A percentile compares a stretch with the other conserved stretches of the same genome.
Evolutionary conservation across 768 basidiomycete genomes (phyloP).

Genomic region (Tricholoma sp.): DNA sequence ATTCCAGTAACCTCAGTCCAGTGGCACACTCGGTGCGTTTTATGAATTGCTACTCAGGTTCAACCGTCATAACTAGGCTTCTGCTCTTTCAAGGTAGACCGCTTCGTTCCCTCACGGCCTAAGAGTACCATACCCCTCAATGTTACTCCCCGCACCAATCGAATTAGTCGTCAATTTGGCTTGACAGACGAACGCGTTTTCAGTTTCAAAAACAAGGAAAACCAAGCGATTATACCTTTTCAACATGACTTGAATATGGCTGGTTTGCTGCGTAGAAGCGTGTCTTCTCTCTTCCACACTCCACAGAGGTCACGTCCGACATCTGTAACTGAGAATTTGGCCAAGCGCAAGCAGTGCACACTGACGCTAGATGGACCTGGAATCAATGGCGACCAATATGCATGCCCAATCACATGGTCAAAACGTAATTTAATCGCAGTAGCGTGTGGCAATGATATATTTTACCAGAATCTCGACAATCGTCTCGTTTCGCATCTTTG

Average conservation of each 20-base stretch:
- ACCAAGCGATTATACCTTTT: slow-evolving; percentile 18
- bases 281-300: slow-evolving; percentile 42
- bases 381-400: slow-evolving; percentile 46
- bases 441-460: slow-evolving; percentile 53
- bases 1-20: slow-evolving; percentile 7
- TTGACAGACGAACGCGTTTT: slow-evolving; percentile 52
- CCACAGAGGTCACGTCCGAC: slow-evolving; percentile 23
- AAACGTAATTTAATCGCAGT: slow-evolving; percentile 55
- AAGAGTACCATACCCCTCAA: slow-evolving; percentile 50
- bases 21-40: slow-evolving; percentile 12
- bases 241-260: slow-evolving; percentile 35
- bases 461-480: slow-evolving; percentile 57
- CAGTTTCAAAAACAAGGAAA: slow-evolving; percentile 47
- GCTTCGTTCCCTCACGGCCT: slow-evolving; percentile 54
- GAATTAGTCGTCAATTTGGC: slow-evolving; percentile 60
- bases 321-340: slow-evolving; percentile 58
- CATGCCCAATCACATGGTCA: slow-evolving; percentile 62
- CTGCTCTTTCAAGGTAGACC: slow-evolving; percentile 41
- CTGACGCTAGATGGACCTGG: slow-evolving; percentile 65
- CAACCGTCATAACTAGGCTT: not conserved
- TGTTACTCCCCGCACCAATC: slow-evolving; percentile 60
- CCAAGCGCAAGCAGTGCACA: slow-evolving; percentile 45
- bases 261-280: slow-evolving; percentile 46
- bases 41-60: not conserved
- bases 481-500: slow-evolving; percentile 50